Evolutionary conservation across 768 basidiomycete genomes (phyloP), one percentile per base, ranked within the genome.

Genomic region (Tulasnella sp.): DNA sequence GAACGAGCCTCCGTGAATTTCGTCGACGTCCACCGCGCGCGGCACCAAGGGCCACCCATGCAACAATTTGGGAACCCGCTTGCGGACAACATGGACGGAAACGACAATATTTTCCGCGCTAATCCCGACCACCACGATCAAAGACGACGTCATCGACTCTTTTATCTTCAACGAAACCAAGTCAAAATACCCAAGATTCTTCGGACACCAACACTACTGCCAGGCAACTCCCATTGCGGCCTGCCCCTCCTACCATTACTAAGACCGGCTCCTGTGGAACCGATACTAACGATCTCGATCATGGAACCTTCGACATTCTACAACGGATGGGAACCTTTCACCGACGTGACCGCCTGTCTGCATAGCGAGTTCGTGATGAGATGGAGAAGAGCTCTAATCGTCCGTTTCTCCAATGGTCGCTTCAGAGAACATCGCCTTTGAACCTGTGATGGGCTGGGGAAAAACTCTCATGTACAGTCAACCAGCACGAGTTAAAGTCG

Each of bases 311-410:
- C 75, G n/a, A 6, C 42, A 24, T 76, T 76, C n/a, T 78, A 73
- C 58, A 44, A 78, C 36, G 68, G 14, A 73, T 78, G 77, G 80
- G 68, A 78, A 27, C 76, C n/a, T 42, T 34, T 24, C 72, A 24
- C 76, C 77, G 36, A 56, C 31, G 8, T 16, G 68, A n/a, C 52
- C 52, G 52, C 52, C 24, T 76, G 10, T 81, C 83, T 95, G 94
- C 89, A 82, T 97, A 95, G 76, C 95, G 96, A 86, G 96, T 98
- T 82, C 95, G 98, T 92, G 94, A 95, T 89, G 96, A 98, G 87
- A 96, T 99, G 93, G 93, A 97, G 88, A 93, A 90, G 89, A 92
- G 91, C 84, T 96, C 98, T 85, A 99, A 99, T 86, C 99, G 98
- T 99, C 83, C 84, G 95, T 91, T 58, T 18, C 16, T 40, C 21